A percentile compares a stretch with the other conserved stretches of the same genome.
These are phyloP conservation scores for Pestalotiopsis sp. DNA, from an alignment of 2,329 filamentous ascomycete species.

Conservation along the genomic window DNA sequence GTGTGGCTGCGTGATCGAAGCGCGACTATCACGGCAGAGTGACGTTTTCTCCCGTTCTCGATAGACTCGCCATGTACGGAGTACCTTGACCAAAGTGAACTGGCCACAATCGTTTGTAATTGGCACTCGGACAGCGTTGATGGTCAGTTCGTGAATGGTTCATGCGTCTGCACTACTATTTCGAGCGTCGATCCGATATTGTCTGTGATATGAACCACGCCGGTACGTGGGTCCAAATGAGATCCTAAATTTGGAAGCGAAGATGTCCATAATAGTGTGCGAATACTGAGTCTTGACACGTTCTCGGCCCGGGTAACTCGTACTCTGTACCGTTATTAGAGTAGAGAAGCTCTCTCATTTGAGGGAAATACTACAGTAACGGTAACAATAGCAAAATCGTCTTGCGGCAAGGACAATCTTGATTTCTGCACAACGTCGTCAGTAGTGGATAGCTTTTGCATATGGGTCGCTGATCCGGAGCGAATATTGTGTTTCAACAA, in stretches of 20 bases:
- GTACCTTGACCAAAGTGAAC: too few species aligned
- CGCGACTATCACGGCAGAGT: too few species aligned
- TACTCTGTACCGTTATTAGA: too few species aligned
- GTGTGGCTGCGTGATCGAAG: too few species aligned
- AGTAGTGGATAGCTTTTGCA: not conserved
- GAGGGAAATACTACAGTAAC: not conserved
- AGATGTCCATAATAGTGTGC: not conserved
- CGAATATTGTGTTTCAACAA: not conserved
- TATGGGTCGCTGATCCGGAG: not conserved
- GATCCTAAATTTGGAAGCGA: not conserved
- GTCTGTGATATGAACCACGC: too few species aligned
- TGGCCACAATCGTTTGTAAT: too few species aligned
- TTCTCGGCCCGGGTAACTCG: not conserved
- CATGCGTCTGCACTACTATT: too few species aligned
- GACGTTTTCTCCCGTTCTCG: too few species aligned
- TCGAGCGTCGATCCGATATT: too few species aligned
- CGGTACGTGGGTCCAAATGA: not conserved
- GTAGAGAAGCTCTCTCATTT: not conserved
- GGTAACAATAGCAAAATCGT: not conserved
- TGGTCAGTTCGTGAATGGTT: too few species aligned
- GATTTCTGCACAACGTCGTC: conserved; percentile 9
- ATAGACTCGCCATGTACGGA: too few species aligned
- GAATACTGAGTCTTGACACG: not conserved
- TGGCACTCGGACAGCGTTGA: too few species aligned
- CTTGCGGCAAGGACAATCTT: not conserved